Evolutionary conservation across 75 land plant genomes (phyloP), one percentile per base, ranked within the genome.

Genomic region (Pinus taeda): DNA sequence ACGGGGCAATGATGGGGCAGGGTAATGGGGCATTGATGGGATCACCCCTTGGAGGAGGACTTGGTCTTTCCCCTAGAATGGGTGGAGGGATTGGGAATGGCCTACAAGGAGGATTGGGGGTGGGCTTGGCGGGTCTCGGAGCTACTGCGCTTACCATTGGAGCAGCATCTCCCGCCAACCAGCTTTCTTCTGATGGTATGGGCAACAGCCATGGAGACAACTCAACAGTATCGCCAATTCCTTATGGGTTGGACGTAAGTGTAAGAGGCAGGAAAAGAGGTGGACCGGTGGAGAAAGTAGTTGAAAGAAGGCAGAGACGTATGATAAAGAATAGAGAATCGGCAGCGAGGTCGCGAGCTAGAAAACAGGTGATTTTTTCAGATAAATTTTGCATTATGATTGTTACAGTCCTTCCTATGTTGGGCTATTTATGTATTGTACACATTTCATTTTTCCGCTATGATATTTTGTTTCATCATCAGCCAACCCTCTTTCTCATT

Each of bases 261-360:
- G 13, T 86, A 2, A 79, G 89, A 60, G 90, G 91, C 56, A 91
- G 92, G 75, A 93, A 83, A 81, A 14, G 78, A 61, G 74, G 76
- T 59, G 85, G 81, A 60, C 61, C 81, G 37, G 80, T 93, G 63
- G 96, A 93, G 77, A 93, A 91, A 75, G 86, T 87, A 57, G 79
- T 89, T 55, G 96, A 93, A 80, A 89, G 96, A 79, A 79, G 96
- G 77, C 96, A 93, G 75, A 81, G 88, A 79, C 77, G 96, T 53
- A 93, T 93, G 96, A 93, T 93, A 13, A 93, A 93, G 83, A 93
- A 93, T 66, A 74, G 96, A 56, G 96, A 93, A 57, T 93, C 96
- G 36, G 96, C 96, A 73, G 96, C 96, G 21, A 87, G 96, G 57
- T 93, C 96, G 0, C 75, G 96, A 39, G 93, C 93, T 57, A 87